phyloP scores from a whole-genome alignment of 805 yeast genomes.

The Candida xyloterini region DNA sequence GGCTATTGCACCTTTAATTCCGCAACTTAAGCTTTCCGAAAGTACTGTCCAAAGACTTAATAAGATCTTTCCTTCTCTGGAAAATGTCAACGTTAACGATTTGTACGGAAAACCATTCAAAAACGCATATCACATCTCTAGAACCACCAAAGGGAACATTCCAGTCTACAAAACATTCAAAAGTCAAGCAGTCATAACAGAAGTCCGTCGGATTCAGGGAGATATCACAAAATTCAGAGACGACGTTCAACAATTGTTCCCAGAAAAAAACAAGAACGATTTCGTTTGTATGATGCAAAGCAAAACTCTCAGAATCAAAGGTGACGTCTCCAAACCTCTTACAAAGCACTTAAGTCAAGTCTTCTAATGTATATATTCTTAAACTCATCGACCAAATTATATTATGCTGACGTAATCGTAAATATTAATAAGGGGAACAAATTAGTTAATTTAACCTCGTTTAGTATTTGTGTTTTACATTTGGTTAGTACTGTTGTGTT shows the following conservation, averaged over 20 bases:
- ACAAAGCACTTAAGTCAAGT: conserved; percentile 32
- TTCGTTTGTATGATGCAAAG: conserved; percentile 50
- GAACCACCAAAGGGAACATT: conserved; percentile 62
- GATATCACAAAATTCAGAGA: conserved; percentile 60
- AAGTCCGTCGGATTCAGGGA: conserved; percentile 69
- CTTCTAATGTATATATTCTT: conserved; percentile 24
- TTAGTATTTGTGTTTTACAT: no score
- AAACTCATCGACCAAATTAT: background rate
- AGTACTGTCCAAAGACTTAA: conserved; percentile 13
- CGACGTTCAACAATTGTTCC: conserved; percentile 55
- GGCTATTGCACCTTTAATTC: background rate
- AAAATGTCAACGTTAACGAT: conserved; percentile 23
- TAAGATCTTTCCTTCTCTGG: conserved; percentile 27
- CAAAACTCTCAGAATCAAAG: conserved; percentile 51
- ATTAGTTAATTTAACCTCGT: background rate
- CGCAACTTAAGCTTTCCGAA: background rate
- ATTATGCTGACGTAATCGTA: conserved; percentile 2
- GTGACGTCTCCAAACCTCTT: conserved; percentile 39
- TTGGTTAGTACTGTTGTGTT: no score
- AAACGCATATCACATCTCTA: conserved; percentile 41
- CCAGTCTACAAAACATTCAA: conserved; percentile 78
- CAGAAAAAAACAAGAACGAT: conserved; percentile 41
- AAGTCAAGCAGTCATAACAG: conserved; percentile 63
- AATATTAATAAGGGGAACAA: conserved; percentile 8
- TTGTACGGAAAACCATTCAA: conserved; percentile 34